Evolutionary conservation across 192 early-diverging fungal species (phyloP).

Genomic region (Coemansia sp.): DNA sequence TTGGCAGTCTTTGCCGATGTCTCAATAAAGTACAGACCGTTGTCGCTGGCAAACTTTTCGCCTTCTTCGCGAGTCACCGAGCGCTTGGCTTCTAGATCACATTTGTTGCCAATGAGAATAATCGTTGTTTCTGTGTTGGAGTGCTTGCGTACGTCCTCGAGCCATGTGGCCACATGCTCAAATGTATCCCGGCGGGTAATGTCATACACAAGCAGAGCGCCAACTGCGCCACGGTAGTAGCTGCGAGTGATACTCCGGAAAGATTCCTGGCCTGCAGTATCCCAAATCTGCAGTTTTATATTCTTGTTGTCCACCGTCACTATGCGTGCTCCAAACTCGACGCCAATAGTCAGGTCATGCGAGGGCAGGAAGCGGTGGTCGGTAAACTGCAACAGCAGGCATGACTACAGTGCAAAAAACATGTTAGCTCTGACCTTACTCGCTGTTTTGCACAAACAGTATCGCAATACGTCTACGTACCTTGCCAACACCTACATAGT

Average conservation of each 20-base stretch:
- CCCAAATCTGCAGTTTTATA: slow-evolving; percentile 94
- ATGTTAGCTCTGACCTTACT: background rate
- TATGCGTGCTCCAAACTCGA: slow-evolving; percentile 80
- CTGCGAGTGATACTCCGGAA: slow-evolving; percentile 83
- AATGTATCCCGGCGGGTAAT: slow-evolving; percentile 81
- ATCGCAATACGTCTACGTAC: slow-evolving; percentile 10
- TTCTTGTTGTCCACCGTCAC: slow-evolving; percentile 73
- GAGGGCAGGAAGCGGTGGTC: slow-evolving; percentile 78
- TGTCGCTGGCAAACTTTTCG: slow-evolving; percentile 80
- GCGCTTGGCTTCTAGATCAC: slow-evolving; percentile 78
- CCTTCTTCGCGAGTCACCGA: slow-evolving; percentile 84
- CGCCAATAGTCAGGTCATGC: slow-evolving; percentile 83
- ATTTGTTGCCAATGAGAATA: slow-evolving; percentile 91
- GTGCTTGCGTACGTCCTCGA: slow-evolving; percentile 85
- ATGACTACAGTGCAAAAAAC: slow-evolving; percentile 50
- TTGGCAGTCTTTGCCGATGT: slow-evolving; percentile 86
- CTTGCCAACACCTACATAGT: slow-evolving; percentile 71
- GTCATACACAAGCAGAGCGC: slow-evolving; percentile 79
- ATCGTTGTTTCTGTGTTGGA: slow-evolving; percentile 88
- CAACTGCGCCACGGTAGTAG: slow-evolving; percentile 80
- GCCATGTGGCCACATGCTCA: slow-evolving; percentile 73
- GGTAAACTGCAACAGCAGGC: slow-evolving; percentile 78
- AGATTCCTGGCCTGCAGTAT: slow-evolving; percentile 86
- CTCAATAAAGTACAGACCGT: slow-evolving; percentile 87
- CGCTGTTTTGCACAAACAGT: background rate